Evolutionary conservation across 1,284 basidiomycete genomes (phyloP).

Genomic region (Ustilago vetiveriae): DNA sequence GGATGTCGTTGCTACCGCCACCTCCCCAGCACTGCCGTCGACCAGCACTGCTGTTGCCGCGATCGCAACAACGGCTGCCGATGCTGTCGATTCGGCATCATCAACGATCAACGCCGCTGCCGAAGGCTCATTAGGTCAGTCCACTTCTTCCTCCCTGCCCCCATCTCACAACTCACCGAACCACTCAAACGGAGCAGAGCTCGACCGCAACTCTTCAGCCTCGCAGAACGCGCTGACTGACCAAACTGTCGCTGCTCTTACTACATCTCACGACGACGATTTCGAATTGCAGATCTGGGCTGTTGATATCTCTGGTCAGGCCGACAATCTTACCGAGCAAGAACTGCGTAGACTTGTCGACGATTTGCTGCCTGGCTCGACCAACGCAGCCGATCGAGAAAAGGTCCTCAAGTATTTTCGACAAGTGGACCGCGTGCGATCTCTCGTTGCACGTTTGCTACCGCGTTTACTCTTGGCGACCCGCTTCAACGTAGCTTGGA

Average conservation of each 20-base stretch:
- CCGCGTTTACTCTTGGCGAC: conserved; percentile 30
- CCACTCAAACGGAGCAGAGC: not conserved
- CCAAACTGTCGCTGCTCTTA: not conserved
- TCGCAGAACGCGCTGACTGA: conserved; percentile 18
- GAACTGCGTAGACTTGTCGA: conserved; percentile 6
- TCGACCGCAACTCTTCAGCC: not conserved
- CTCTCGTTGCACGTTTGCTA: conserved; percentile 42
- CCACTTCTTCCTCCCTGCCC: not conserved
- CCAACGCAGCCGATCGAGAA: conserved; percentile 20
- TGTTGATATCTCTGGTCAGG: conserved; percentile 38
- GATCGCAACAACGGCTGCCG: not conserved
- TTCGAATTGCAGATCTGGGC: conserved; percentile 45
- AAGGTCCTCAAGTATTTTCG: conserved; percentile 47
- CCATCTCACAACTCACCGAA: not conserved
- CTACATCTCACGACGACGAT: conserved; percentile 1
- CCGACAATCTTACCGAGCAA: not conserved
- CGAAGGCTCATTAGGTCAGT: conserved; percentile 40
- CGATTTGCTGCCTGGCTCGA: conserved; percentile 15
- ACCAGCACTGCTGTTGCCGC: not conserved
- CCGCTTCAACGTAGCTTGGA: conserved; percentile 11
- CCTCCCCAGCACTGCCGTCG: not conserved
- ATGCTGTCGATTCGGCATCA: not conserved
- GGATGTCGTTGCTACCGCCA: conserved; percentile 10
- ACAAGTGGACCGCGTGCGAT: conserved; percentile 43
- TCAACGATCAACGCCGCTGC: not conserved